Percentiles rank a stretch among this genome's conserved stretches.
phyloP scores from a whole-genome alignment of 2,329 filamentous ascomycete genomes.

The Colletotrichum sp. region DNA sequence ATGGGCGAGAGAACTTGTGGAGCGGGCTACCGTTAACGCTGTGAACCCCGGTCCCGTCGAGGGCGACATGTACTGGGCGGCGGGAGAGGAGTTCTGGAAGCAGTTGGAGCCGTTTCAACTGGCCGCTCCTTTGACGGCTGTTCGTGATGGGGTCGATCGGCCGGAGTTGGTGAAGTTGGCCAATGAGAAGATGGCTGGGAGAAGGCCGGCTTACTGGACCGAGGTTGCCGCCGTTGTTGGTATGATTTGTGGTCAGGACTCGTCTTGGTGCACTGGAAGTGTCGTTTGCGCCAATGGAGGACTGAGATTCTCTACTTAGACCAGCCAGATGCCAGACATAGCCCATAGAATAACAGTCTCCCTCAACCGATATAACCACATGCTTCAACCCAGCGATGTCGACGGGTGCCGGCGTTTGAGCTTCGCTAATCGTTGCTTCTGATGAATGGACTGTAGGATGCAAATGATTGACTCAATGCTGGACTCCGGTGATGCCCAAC shows the following conservation, averaged over 20 bases:
- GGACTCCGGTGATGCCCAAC: background rate
- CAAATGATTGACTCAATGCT: background rate
- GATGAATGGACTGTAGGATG: background rate
- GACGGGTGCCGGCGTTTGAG: background rate
- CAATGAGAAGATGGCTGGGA: constrained; percentile 41
- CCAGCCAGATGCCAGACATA: background rate
- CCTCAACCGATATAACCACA: background rate
- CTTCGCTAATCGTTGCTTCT: background rate
- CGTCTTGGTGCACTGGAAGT: constrained; percentile 79
- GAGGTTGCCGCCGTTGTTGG: constrained; percentile 79
- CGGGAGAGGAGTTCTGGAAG: background rate
- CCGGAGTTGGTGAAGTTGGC: constrained; percentile 9
- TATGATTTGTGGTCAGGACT: constrained; percentile 75
- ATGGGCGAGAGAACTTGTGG: constrained; percentile 62
- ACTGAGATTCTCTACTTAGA: constrained; percentile 45
- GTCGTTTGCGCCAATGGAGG: constrained; percentile 83
- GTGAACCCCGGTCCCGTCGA: constrained; percentile 61
- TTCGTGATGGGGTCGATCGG: constrained; percentile 12
- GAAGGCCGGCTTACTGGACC: constrained; percentile 66
- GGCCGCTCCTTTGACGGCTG: background rate
- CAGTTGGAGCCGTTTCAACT: background rate
- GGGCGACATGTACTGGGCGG: constrained; percentile 50
- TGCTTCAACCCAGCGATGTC: background rate
- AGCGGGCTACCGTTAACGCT: constrained; percentile 58
- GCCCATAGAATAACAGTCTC: background rate